phyloP scores from a whole-genome alignment of 2,329 filamentous ascomycete genomes.

The Nothophaeocryptopus gaeumannii region DNA sequence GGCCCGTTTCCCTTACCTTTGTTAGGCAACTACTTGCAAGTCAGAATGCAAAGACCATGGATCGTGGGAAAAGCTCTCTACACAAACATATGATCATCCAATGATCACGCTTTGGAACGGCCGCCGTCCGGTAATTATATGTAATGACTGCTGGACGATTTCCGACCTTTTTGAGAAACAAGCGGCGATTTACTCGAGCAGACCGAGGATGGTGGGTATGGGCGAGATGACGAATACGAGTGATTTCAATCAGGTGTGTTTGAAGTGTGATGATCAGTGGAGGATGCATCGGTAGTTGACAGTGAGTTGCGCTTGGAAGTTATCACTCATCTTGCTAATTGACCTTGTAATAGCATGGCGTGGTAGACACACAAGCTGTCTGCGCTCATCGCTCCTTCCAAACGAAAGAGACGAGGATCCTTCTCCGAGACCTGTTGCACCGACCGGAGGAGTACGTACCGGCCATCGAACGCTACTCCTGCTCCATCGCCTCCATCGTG shows the following conservation, averaged over 20 bases:
- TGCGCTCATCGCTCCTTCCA: constrained; percentile 18
- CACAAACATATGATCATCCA: constrained; percentile 11
- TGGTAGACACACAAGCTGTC: constrained; percentile 22
- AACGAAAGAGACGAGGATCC: constrained; percentile 19
- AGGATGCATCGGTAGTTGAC: constrained; percentile 20
- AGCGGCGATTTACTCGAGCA: constrained; percentile 33
- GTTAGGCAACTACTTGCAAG: constrained; percentile 19
- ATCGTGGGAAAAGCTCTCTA: constrained; percentile 17
- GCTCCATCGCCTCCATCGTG: constrained; percentile 16
- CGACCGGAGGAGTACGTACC: constrained; percentile 13
- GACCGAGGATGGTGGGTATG: constrained; percentile 1
- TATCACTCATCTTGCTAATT: not conserved
- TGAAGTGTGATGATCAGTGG: constrained; percentile 23
- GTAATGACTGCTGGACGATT: constrained; percentile 31
- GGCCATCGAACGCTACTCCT: constrained; percentile 23
- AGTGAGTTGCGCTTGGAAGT: not conserved
- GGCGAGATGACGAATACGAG: constrained; percentile 22
- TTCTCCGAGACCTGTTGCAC: constrained; percentile 17
- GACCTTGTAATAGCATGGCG: constrained; percentile 8
- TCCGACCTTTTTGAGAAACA: constrained; percentile 36
- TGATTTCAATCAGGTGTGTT: constrained; percentile 14
- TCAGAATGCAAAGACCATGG: constrained; percentile 17
- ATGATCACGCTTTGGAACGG: constrained; percentile 21
- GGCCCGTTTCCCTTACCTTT: constrained; percentile 22
- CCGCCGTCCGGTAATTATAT: constrained; percentile 13